Conservation (phyloP, 192 early-diverging fungal genomes). For the Gorgonomyces haynaldii region DNA sequence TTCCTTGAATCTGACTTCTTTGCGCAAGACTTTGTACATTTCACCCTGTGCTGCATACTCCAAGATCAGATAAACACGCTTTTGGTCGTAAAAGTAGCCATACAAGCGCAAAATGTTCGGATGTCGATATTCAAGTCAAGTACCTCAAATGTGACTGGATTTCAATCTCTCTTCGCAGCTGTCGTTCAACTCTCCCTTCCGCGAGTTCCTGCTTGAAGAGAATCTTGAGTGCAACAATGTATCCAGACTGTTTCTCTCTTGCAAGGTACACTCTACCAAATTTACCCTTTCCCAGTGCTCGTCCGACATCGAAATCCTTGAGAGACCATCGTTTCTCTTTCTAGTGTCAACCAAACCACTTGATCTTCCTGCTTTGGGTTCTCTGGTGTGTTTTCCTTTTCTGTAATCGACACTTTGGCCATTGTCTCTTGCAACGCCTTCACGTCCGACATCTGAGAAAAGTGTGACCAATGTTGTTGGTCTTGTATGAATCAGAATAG, state of each 20-base stretch:
- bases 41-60: constrained; percentile 94
- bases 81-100: constrained; percentile 92
- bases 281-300: constrained; percentile 83
- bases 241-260: constrained; percentile 72
- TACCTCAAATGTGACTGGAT: constrained; percentile 84
- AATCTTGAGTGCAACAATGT: constrained; percentile 86
- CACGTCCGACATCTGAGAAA: too few relatives aligned
- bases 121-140: constrained; percentile 39
- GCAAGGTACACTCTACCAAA: constrained; percentile 93
- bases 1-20: constrained; percentile 61
- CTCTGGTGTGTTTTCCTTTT: too few relatives aligned
- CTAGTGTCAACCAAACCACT: too few relatives aligned
- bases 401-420: too few relatives aligned
- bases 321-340: constrained; percentile 27
- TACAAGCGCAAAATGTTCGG: constrained; percentile 87
- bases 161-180: constrained; percentile 89
- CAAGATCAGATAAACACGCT: constrained; percentile 82
- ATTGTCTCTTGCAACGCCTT: too few relatives aligned
- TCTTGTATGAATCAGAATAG: too few relatives aligned
- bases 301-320: constrained; percentile 85
- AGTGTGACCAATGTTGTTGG: too few relatives aligned
- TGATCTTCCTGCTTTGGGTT: too few relatives aligned
- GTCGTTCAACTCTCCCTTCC: constrained; percentile 68
- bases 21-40: constrained; percentile 73
- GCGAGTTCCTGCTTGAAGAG: constrained; percentile 73